Conservation (phyloP, 257 asterid species). For the Jacaranda copaia region DNA sequence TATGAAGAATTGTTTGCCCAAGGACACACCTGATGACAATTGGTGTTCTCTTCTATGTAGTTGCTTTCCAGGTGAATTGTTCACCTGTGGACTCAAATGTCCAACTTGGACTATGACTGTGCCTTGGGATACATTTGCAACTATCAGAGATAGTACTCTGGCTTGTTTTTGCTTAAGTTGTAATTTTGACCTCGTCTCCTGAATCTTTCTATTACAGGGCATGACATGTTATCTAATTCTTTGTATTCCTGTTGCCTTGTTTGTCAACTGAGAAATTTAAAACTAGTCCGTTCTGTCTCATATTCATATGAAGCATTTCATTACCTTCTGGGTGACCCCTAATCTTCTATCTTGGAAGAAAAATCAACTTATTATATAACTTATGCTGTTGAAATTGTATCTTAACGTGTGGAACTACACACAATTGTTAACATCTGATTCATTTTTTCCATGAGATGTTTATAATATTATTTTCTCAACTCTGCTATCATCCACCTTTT, state of each 20-base stretch:
- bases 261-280: not conserved
- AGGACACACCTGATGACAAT: not conserved
- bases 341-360: not conserved
- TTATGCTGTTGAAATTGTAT: not conserved
- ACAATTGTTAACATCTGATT: not conserved
- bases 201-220: not conserved
- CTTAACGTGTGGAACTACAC: not conserved
- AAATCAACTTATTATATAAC: not conserved
- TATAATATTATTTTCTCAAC: constrained; percentile 24
- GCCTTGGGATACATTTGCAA: constrained; percentile 8
- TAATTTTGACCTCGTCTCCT: not conserved
- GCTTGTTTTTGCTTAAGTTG: not conserved
- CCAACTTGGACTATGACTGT: constrained; percentile 9
- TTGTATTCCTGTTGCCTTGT: not conserved
- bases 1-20: not conserved
- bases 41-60: not conserved
- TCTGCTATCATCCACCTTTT: constrained; percentile 4
- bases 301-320: not conserved
- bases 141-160: not conserved
- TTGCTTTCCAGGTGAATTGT: not conserved
- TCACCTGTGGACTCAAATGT: not conserved
- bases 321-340: constrained; percentile 9
- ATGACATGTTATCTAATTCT: not conserved
- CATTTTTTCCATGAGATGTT: not conserved
- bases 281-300: constrained; percentile 3